Conservation (phyloP, 2,329 filamentous ascomycete species). For the Cadophora gregata region DNA sequence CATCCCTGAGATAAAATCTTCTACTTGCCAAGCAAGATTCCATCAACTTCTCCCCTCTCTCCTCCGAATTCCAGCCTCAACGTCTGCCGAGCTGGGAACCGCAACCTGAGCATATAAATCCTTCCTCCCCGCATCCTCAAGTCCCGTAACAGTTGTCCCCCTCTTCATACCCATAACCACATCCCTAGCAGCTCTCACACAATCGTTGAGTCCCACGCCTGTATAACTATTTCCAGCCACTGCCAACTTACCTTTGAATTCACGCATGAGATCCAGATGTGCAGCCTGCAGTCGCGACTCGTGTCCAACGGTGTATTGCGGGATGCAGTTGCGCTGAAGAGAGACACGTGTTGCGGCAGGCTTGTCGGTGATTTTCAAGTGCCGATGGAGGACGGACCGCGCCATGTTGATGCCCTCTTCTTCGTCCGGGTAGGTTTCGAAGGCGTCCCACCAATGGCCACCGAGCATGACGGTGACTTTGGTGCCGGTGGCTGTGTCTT, state of each 20-base stretch:
- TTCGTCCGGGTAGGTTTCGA: slow-evolving; percentile 63
- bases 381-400: slow-evolving; percentile 69
- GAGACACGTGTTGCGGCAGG: slow-evolving; percentile 67
- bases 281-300: slow-evolving; percentile 38
- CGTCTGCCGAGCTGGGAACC: background rate
- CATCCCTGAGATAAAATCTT: background rate
- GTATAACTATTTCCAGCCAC: slow-evolving; percentile 58
- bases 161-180: slow-evolving; percentile 52
- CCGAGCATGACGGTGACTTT: slow-evolving; percentile 95
- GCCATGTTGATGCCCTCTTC: slow-evolving; percentile 74
- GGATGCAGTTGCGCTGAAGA: slow-evolving; percentile 77
- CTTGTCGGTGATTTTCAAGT: slow-evolving; percentile 71
- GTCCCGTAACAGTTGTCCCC: slow-evolving; percentile 45
- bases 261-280: slow-evolving; percentile 39
- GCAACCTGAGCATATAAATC: slow-evolving; percentile 1
- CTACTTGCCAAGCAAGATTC: background rate
- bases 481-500: slow-evolving; percentile 67
- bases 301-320: slow-evolving; percentile 88
- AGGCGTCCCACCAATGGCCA: slow-evolving; percentile 86
- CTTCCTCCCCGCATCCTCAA: slow-evolving; percentile 43
- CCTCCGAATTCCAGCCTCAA: background rate
- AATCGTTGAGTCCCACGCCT: slow-evolving; percentile 56
- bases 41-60: background rate
- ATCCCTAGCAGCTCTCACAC: slow-evolving; percentile 61
- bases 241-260: slow-evolving; percentile 43